A percentile compares a stretch with the other conserved stretches of the same genome.
Evolutionary conservation across 2,329 filamentous ascomycete genomes (phyloP).

Genomic region (Fusarium fujikuroi): DNA sequence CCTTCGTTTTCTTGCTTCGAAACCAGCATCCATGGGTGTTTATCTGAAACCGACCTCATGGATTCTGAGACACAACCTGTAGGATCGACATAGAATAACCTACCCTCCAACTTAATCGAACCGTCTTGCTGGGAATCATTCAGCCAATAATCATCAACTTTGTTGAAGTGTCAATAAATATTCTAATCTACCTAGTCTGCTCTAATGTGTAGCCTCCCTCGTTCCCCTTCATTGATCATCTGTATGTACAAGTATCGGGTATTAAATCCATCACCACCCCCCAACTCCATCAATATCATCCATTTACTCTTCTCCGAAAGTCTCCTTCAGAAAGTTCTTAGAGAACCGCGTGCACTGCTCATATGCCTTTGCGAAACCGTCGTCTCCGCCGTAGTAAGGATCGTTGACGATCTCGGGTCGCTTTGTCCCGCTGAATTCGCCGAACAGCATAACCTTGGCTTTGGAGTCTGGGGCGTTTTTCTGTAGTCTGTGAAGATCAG

Average conservation of each 20-base stretch:
- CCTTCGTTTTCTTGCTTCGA: neutral
- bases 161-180: constrained; percentile 10
- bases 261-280: constrained; percentile 32
- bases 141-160: constrained; percentile 22
- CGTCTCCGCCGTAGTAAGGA: constrained; percentile 89
- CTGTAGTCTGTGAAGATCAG: constrained; percentile 72
- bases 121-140: constrained; percentile 9
- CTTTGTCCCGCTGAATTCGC: constrained; percentile 75
- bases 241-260: constrained; percentile 40
- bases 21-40: neutral
- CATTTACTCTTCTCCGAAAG: constrained; percentile 46
- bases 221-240: constrained; percentile 5
- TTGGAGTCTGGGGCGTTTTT: constrained; percentile 66
- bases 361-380: constrained; percentile 87
- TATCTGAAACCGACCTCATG: constrained; percentile 17
- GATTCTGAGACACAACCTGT: constrained; percentile 29
- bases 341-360: constrained; percentile 84
- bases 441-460: constrained; percentile 83
- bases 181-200: constrained; percentile 12
- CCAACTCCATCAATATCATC: neutral
- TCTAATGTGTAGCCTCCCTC: constrained; percentile 20
- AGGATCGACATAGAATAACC: constrained; percentile 29
- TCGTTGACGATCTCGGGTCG: constrained; percentile 80
- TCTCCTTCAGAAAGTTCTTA: constrained; percentile 75
- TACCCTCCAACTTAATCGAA: constrained; percentile 16